Base-by-base conservation (phyloP, 352 stramenopile species). In the Phytophthora europaea region DNA sequence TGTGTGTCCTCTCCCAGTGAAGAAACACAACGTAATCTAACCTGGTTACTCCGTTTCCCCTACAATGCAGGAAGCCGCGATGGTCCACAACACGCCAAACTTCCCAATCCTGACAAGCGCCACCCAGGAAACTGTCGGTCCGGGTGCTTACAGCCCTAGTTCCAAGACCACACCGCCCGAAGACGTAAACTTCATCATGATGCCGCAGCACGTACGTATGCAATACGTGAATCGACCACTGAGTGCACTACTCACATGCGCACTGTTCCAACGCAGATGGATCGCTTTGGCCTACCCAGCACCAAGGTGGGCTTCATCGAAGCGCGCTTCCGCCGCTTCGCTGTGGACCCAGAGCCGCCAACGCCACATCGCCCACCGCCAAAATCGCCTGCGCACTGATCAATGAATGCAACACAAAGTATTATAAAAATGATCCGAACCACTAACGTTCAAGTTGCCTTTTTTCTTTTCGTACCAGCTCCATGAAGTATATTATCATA, bases 71-170 rank as follows among this genome's bases (percentile, higher is more conserved):
- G 84, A 90, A 76, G 77, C 84, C 2, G 75, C 83, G 3, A 92
- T 92, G 84, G 83, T 92, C 1, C 83, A 94, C 76, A 92, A 94
- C 66, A 92, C 83, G 57, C 84, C 84, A 0, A 85, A 87, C 59
- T 79, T 90, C 12, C 84, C 82, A 16, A 94, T 91, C 47, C 60
- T 94, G 18, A 65, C 73, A 7, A 91, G 83, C 33, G 48, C 83
- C 0, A 92, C 83, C 6, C 74, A 84, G 18, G 76, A 87, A 57
- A 77, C 72, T 0, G 75, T 93, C 3, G 84, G 87, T 1, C 84
- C 87, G 1, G 84, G 83, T 22, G 60, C 83, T 4, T 91, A 92
- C 69, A 89, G 75, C 69, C 69, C 69, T 16, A 73, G 34, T 50
- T 36, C 48, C 13, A 57, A 61, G 55, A 1, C 70, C 57, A 64